Evolutionary conservation across 768 basidiomycete genomes (phyloP), one percentile per base, ranked within the genome.

Genomic region (Dioszegia hungarica): DNA sequence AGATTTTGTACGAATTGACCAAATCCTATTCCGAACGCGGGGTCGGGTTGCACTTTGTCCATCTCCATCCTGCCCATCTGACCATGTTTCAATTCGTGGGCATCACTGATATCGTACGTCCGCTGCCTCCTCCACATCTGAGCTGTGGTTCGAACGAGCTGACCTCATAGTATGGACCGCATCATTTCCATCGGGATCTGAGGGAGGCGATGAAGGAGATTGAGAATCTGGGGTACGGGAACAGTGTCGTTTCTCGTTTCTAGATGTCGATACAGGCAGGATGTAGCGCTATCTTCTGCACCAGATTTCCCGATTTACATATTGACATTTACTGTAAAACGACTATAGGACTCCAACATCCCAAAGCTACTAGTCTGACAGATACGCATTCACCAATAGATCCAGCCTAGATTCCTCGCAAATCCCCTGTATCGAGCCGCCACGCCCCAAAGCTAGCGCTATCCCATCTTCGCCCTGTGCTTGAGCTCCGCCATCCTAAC

Each of bases 1-100:
- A 90, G 75, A 88, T 91, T 61, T 85, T 93, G 67, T 80, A 82
- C 57, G 90, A 93, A 71, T 75, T 92, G 1, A 76, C 86, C 40
- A 83, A 85, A 62, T 86, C 88, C 14, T 92, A 95, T 76, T 80
- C 82, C 76, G 90, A 87, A 63, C 57, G 75, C 19, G 72, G 73
- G 2, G 75, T 77, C 19, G 71, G 67, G 8, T 55, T 77, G 10
- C 73, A 77, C 56, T 77, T 77, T 54, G 75, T 72, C 0, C 75
- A 77, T 56, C 60, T 77, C 19, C 62, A 72, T 49, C 54, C 62
- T 14, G 56, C 56, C 9, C 73, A 75, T 37, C 25, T 66, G 19
- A 59, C 70, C 24, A 50, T 52, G 20, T 76, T 77, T 62, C 56
- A 66, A 29, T 60, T 67, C 19, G 74, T 75, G 5, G 75, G 75